Evolutionary conservation across 202 grass and related monocot species (phyloP), one percentile per base, ranked within the genome.

Genomic region (Zoysia matrella): DNA sequence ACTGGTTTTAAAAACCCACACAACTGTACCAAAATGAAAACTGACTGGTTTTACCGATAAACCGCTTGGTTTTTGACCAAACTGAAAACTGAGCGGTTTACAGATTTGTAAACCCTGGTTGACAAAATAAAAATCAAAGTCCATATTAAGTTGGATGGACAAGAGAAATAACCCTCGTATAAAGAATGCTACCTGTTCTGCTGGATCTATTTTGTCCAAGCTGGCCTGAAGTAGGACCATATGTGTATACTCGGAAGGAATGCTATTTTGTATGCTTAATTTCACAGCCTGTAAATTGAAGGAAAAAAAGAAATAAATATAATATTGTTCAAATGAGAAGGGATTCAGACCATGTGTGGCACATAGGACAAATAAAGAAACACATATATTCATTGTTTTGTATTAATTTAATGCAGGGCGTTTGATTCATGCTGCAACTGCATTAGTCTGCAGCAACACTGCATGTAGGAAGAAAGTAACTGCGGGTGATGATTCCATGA

Each of bases 201-300:
- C 71, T 85, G 85, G 45, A 74, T 91, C 87, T 57, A 87, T 77
- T 78, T 95, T 95, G 83, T 88, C 96, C 66, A 81, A 52, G 56
- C 86, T 52, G 42, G 71, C 87, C 83, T 92, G 89, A 78, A 93
- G 80, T 56, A 90, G 51, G 61, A 98, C 71, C 72, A 92, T 95
- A 11, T 11, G 67, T 43, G 96, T 93, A 75, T 95, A 95, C 86
- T 95, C 96, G 0, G 96, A 98, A 52, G 88, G 77, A 81, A 91
- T 83, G 85, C 89, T 86, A 74, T 86, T 92, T 73, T 88, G 90
- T 89, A 93, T 87, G 91, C 96, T 98, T 84, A 93, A 75, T 73
- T 93, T 93, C 42, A 72, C 83, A 68, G 90, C 89, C 95, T 98
- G 57, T 74, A 80, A 86, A 45, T 68, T 50, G 42, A 49, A 82